Conservation (phyloP, 768 basidiomycete genomes). For the Terana coerulea region DNA sequence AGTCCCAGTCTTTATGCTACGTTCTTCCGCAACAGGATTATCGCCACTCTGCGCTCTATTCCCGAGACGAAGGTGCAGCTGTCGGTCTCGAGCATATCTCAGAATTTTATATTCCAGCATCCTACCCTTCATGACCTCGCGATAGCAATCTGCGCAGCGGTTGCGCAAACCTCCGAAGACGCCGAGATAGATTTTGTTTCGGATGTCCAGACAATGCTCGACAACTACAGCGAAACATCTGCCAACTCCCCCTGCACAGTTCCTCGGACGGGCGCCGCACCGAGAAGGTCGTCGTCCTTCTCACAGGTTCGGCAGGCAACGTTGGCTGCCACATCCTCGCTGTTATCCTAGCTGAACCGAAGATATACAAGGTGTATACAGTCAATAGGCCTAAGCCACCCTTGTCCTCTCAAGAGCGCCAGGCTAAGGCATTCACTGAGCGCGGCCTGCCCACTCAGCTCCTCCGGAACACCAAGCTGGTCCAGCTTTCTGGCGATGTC, state of each 20-base stretch:
- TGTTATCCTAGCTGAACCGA: constrained; percentile 4
- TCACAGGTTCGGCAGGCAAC: constrained; percentile 15
- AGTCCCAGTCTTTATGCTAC: constrained; percentile 12
- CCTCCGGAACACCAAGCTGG: constrained; percentile 4
- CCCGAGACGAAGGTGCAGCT: not conserved
- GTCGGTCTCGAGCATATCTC: not conserved
- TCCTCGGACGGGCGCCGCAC: not conserved
- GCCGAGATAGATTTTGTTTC: too few relatives aligned
- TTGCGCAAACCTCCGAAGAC: too few relatives aligned
- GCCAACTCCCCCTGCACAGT: not conserved
- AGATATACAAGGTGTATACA: constrained; percentile 11
- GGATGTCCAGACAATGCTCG: constrained; percentile 3
- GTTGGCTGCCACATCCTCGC: constrained; percentile 14
- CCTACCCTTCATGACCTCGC: constrained; percentile 4
- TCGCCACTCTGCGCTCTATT: constrained; percentile 1
- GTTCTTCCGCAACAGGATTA: constrained; percentile 15
- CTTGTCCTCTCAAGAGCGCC: not conserved
- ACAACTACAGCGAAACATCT: constrained; percentile 8
- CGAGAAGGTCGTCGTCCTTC: not conserved
- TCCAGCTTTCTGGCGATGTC: constrained; percentile 3
- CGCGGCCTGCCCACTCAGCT: constrained; percentile 7
- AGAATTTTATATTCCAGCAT: constrained; percentile 9
- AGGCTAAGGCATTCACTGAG: constrained; percentile 5
- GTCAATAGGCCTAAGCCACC: constrained; percentile 3
- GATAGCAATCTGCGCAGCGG: not conserved